phyloP scores from a whole-genome alignment of 139 green algal species.

The Haematococcus lacustris region DNA sequence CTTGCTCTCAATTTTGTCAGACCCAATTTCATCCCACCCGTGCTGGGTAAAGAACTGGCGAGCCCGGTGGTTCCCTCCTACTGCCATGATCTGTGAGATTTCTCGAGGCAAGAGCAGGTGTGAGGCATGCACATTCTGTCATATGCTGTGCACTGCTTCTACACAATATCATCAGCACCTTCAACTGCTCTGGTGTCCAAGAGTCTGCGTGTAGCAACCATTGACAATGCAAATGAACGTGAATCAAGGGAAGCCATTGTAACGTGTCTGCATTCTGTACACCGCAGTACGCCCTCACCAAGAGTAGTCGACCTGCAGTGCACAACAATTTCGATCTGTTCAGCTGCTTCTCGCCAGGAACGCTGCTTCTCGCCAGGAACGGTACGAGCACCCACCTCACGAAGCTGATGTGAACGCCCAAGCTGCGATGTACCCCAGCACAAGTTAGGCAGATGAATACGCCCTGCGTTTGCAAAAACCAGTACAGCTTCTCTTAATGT shows the following conservation, averaged over 20 bases:
- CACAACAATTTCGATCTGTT: background rate
- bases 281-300: background rate
- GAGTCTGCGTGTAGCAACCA: slow-evolving; percentile 58
- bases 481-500: no score
- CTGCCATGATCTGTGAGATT: slow-evolving; percentile 61
- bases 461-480: no score
- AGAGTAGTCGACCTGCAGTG: slow-evolving; percentile 75
- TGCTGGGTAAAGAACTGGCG: slow-evolving; percentile 97
- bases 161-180: slow-evolving; percentile 36
- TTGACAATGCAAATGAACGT: no score
- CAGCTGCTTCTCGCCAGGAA: background rate
- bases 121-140: no score
- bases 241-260: no score
- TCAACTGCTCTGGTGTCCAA: slow-evolving; percentile 93
- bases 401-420: slow-evolving; percentile 94
- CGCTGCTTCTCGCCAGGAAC: no score
- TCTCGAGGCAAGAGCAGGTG: background rate
- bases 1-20: slow-evolving; percentile 94
- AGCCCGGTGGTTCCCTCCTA: slow-evolving; percentile 82
- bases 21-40: slow-evolving; percentile 79
- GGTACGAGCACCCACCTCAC: no score
- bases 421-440: slow-evolving; percentile 81
- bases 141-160: background rate
- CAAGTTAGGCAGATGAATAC: slow-evolving; percentile 97
- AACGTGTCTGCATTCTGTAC: no score